Percentiles rank a stretch among this genome's conserved stretches.
phyloP scores from a whole-genome alignment of 1,284 basidiomycete species.

The Volvariella volvacea region DNA sequence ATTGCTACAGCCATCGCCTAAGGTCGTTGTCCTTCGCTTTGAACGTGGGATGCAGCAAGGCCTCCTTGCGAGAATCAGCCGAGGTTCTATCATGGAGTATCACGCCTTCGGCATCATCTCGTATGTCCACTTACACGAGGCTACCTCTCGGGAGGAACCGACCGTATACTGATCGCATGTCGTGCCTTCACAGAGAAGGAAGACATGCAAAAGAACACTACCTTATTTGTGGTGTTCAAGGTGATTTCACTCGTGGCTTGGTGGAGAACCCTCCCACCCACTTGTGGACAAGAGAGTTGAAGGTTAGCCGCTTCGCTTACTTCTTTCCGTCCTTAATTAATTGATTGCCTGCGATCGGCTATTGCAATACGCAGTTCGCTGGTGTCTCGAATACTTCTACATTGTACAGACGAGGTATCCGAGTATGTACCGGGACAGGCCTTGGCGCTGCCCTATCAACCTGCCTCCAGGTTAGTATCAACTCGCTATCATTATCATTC shows the following conservation, averaged over 20 bases:
- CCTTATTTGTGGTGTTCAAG: conserved; percentile 66
- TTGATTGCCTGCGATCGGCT: conserved; percentile 2
- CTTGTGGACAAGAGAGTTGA: conserved; percentile 65
- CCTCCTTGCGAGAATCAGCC: conserved; percentile 58
- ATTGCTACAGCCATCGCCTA: conserved; percentile 50
- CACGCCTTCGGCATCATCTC: conserved; percentile 69
- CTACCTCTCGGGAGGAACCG: background rate
- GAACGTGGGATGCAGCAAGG: conserved; percentile 70
- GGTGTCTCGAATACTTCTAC: conserved; percentile 74
- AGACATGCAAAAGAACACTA: conserved; percentile 57
- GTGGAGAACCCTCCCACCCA: conserved; percentile 55
- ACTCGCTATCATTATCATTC: background rate
- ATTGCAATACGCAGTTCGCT: conserved; percentile 41
- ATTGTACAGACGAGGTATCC: conserved; percentile 71
- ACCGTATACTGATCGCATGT: conserved; percentile 7
- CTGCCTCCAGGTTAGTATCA: conserved; percentile 50
- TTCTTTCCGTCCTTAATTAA: conserved; percentile 1
- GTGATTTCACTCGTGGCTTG: conserved; percentile 60
- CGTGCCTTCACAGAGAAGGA: conserved; percentile 40
- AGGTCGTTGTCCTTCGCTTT: conserved; percentile 60
- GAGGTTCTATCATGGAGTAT: conserved; percentile 60
- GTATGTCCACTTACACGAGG: conserved; percentile 26
- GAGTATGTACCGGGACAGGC: conserved; percentile 80
- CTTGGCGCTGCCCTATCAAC: conserved; percentile 75
- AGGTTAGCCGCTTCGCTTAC: conserved; percentile 29